Evolutionary conservation across 345 rosid genomes (phyloP), one percentile per base, ranked within the genome.

Genomic region (Populus tremula): DNA sequence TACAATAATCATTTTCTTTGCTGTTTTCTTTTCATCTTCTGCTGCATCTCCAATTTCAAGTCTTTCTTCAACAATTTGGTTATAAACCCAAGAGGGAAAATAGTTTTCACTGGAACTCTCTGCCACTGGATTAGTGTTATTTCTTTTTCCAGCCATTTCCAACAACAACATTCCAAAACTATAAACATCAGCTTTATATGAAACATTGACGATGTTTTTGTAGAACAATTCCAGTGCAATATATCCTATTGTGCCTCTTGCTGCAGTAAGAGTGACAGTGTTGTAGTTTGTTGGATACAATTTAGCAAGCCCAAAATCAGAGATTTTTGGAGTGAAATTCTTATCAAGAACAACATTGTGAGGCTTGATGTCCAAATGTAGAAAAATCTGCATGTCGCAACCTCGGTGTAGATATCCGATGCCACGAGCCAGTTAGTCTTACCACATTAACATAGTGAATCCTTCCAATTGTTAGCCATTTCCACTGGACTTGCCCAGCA

Each of bases 101-200:
- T 72, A 79, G 8, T 43, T 47, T 79, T 73, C 77, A 41, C 73
- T 54, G 31, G 81, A 67, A 67, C 59, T 47, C 20, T 39, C 77
- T 53, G 73, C 54, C 23, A 9, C 73, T 25, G 72, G 62, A 39
- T 73, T 73, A 10, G 17, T 9, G 49, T 67, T 78, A 45, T 73
- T 79, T 47, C 69, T 72, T 70, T 69, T 73, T 53, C 81, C 77
- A 49, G 69, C 67, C 72, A 78, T 65, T 78, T 78, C 81, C 71
- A 78, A 35, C 27, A 72, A 53, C 31, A 78, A 36, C 81, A 72
- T 72, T 72, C 81, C 77, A 23, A 63, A 72, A 39, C 76, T 78
- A 72, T 72, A 72, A 38, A 78, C 81, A 72, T 72, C 81, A 14
- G 80, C 75, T 21, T 78, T 78, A 29, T 78, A 64, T 23, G 71